Percentiles rank a stretch among this genome's conserved stretches.
Conservation (phyloP, 179 eudicot genomes). For the Actinidia arguta region DNA sequence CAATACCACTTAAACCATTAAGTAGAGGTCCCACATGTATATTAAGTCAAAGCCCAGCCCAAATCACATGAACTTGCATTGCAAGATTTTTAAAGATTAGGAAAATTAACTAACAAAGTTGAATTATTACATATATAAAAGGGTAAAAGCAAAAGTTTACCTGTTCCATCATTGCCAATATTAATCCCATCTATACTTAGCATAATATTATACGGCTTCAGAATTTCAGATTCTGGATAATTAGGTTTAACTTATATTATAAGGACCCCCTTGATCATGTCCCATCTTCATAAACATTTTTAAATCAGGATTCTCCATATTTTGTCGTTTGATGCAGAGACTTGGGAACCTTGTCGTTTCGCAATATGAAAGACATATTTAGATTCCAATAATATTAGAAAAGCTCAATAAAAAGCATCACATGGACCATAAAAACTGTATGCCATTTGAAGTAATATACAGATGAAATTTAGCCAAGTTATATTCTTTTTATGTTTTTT, state of each 20-base stretch:
- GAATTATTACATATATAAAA: no score
- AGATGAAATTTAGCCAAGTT: no score
- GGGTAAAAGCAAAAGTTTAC: not conserved
- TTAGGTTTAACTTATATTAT: constrained; percentile 1
- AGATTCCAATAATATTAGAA: no score
- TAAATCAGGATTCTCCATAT: not conserved
- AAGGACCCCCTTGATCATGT: not conserved
- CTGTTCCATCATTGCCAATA: constrained; percentile 6
- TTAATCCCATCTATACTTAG: constrained; percentile 9
- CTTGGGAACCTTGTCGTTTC: not conserved
- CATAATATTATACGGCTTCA: not conserved
- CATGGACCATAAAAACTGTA: no score
- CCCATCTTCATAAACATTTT: not conserved
- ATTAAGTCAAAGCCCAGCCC: no score
- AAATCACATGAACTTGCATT: not conserved
- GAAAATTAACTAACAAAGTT: no score
- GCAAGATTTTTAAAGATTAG: not conserved
- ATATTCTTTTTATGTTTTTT: no score
- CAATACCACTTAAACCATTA: no score
- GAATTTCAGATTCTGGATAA: constrained; percentile 2
- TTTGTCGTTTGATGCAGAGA: not conserved
- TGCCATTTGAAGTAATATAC: no score
- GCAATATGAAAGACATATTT: not conserved
- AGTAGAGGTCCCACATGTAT: no score
- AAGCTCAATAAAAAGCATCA: no score